Evolutionary conservation across 1,284 basidiomycete species (phyloP).

Genomic region (Leucoagaricus sp.): DNA sequence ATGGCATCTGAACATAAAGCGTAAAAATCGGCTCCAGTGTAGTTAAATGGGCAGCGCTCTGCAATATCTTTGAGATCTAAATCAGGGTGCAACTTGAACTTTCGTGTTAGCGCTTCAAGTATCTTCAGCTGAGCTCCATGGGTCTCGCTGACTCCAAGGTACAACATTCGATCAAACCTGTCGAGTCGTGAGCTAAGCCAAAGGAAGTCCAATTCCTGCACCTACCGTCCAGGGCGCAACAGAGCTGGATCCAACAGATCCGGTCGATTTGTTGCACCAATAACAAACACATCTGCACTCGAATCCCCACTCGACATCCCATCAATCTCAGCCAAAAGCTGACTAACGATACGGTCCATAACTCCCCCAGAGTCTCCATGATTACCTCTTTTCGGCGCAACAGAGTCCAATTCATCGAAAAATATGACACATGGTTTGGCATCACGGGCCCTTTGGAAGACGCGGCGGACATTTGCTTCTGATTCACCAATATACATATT

Average conservation of each 20-base stretch:
- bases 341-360: conserved; percentile 97
- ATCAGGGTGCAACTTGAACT: conserved; percentile 81
- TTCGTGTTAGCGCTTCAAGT: conserved; percentile 88
- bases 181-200: background rate
- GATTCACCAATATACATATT: conserved; percentile 99
- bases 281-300: conserved; percentile 85
- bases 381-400: conserved; percentile 94
- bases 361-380: conserved; percentile 96
- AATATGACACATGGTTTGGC: conserved; percentile 94
- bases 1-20: conserved; percentile 96
- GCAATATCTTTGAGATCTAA: conserved; percentile 73
- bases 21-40: conserved; percentile 98
- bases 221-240: conserved; percentile 85
- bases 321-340: conserved; percentile 94
- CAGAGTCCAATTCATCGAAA: conserved; percentile 97
- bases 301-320: conserved; percentile 75
- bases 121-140: conserved; percentile 89
- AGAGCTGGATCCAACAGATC: conserved; percentile 94
- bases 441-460: conserved; percentile 91
- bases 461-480: conserved; percentile 91
- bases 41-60: conserved; percentile 86
- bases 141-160: conserved; percentile 90
- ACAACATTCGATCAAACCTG: conserved; percentile 97
- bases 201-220: background rate
- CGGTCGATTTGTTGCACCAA: conserved; percentile 97